These are phyloP conservation scores for Cystobasidium slooffiae DNA, from an alignment of 1,284 basidiomycete genomes.

Conservation along the genomic window DNA sequence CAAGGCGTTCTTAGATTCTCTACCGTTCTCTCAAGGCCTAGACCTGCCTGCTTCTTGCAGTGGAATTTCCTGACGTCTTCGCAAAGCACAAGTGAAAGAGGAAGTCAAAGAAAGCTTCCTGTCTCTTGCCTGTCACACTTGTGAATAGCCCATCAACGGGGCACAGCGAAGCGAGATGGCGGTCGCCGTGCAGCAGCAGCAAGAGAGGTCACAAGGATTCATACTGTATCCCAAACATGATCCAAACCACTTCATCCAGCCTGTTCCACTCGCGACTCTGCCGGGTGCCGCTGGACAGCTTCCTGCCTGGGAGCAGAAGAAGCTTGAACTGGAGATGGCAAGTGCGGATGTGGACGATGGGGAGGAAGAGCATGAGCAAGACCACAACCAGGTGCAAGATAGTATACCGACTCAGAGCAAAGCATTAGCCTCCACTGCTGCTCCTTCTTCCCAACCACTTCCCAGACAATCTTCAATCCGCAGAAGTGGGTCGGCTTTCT, in stretches of 20 bases:
- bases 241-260: conserved; percentile 22
- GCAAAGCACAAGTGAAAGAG: too few relatives aligned
- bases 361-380: conserved; percentile 2
- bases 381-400: too few relatives aligned
- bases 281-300: conserved; percentile 32
- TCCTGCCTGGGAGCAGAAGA: conserved; percentile 43
- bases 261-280: conserved; percentile 25
- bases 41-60: too few relatives aligned
- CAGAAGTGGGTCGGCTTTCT: conserved; percentile 16
- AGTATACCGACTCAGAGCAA: neutral
- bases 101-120: too few relatives aligned
- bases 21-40: too few relatives aligned
- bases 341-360: neutral
- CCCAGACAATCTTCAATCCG: conserved; percentile 10
- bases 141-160: too few relatives aligned
- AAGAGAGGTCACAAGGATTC: conserved; percentile 20
- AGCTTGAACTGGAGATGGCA: conserved; percentile 39
- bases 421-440: neutral
- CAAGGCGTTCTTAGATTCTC: too few relatives aligned
- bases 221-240: conserved; percentile 33
- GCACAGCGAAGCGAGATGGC: conserved; percentile 12
- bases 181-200: neutral
- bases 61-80: too few relatives aligned
- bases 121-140: neutral
- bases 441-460: neutral